Base-by-base conservation (phyloP, 139 green algal genomes). In the Tetraselmis chui region DNA sequence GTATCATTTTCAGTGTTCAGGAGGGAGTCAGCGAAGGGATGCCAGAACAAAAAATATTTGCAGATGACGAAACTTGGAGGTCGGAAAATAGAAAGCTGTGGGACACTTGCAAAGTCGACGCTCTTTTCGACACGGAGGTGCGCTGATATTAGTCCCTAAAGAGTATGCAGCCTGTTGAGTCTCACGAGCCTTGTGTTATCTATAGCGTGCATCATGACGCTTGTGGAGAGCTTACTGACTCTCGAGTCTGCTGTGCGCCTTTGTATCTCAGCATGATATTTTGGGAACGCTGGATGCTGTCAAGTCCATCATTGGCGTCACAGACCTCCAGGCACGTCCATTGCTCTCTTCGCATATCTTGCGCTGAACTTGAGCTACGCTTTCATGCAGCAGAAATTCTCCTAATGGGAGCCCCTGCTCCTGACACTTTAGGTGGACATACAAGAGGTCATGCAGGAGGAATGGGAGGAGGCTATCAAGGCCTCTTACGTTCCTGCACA, bases 41-140 rank as follows among this genome's bases (percentile, higher is more conserved):
- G 0, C 27, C 75, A 2, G 90, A 94, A 83, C 87, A 94, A 80
- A 59, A 92, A 58, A 90, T 94, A 1, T 94, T 84, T 76, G 86
- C 59, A 0, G 81, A 89, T 25, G 82, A 89, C 29, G 32, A 77
- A 2, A 77, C 58, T 25, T 67, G 45, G 45, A 5, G 45, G 30
- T 29, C 24, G 2, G 67, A 30, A 22, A 30, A 75, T 2, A 30
- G 77, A 28, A 67, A 76, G 27, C 84, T 93, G 45, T 96, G 91
- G 91, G 86, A 94, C 79, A 29, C 31, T 18, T 95, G 91, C 84
- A 85, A 84, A 11, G 83, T 97, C 0, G 59, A 88, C 0, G 89
- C 83, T 5, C 86, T 91, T 79, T 95, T 95, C 29, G n/a, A 83
- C 0, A 76, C 87, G 28, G 88, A 93, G 83, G 88, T 88, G 45